Conservation (phyloP, 352 stramenopile genomes). For the Phytopythium oedochilum region DNA sequence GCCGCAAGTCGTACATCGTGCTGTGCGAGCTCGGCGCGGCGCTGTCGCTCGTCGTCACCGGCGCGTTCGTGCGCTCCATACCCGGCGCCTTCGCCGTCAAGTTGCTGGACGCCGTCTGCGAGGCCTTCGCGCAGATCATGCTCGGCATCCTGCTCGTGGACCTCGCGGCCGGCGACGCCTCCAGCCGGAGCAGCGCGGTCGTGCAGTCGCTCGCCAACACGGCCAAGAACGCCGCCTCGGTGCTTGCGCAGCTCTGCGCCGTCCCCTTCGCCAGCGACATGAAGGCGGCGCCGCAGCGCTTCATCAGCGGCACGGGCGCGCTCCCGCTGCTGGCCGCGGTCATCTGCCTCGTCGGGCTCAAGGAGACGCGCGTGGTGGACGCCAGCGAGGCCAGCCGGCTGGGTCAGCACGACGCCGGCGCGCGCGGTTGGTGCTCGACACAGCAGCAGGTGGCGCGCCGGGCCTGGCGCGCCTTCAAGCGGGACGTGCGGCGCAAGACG, state of each 20-base stretch:
- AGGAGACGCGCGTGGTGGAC: conserved; percentile 23
- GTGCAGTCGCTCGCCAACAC: conserved; percentile 73
- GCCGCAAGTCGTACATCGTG: conserved; percentile 80
- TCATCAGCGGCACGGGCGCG: conserved; percentile 63
- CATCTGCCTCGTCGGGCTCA: conserved; percentile 44
- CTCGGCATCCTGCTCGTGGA: conserved; percentile 73
- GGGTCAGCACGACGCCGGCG: background rate
- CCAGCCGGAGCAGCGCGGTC: conserved; percentile 46
- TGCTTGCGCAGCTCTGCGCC: conserved; percentile 49
- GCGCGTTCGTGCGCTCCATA: conserved; percentile 47
- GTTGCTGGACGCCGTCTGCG: conserved; percentile 59
- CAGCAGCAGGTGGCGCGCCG: conserved; percentile 12
- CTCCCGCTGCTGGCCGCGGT: conserved; percentile 47
- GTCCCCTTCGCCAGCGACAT: conserved; percentile 69
- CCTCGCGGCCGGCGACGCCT: conserved; percentile 44
- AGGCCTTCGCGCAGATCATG: conserved; percentile 82
- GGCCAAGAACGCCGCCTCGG: conserved; percentile 61
- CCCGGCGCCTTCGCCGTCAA: conserved; percentile 62
- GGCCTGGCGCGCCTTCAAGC: conserved; percentile 45
- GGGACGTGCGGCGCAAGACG: conserved; percentile 36
- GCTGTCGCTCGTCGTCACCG: conserved; percentile 50
- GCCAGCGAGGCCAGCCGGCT: background rate
- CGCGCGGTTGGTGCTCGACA: conserved; percentile 1
- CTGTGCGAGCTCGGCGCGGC: conserved; percentile 59
- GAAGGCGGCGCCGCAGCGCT: conserved; percentile 28